A percentile compares a stretch with the other conserved stretches of the same genome.
Evolutionary conservation across 2,329 filamentous ascomycete genomes (phyloP).

Genomic region (Teratosphaeriaceae sp.): DNA sequence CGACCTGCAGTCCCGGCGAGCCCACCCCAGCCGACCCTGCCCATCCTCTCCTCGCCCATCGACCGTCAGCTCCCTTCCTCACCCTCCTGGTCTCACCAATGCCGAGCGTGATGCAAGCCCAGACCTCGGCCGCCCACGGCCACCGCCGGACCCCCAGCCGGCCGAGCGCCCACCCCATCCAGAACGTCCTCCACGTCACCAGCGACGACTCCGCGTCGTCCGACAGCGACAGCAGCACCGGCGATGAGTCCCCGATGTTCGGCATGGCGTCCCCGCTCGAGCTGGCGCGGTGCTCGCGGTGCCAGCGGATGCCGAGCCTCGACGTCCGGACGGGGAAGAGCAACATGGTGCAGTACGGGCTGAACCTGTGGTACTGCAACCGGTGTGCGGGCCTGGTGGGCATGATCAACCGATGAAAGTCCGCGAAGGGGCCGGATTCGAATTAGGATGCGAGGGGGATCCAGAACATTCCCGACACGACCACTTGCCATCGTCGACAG

Average conservation of each 20-base stretch:
- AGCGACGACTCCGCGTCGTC: conserved; percentile 22
- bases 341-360: conserved; percentile 32
- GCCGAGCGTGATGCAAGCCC: conserved; percentile 20
- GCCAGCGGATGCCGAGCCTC: conserved; percentile 28
- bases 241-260: conserved; percentile 1
- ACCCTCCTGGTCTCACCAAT: not conserved
- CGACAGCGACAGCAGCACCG: conserved; percentile 13
- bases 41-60: not conserved
- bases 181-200: conserved; percentile 27
- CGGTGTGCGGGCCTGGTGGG: conserved; percentile 32
- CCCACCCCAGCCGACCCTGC: not conserved
- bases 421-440: too few relatives aligned
- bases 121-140: conserved; percentile 27
- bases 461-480: too few relatives aligned
- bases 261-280: conserved; percentile 17
- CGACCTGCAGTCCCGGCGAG: not conserved
- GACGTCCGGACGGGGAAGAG: conserved; percentile 27
- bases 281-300: conserved; percentile 30
- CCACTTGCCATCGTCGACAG: too few relatives aligned
- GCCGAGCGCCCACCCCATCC: conserved; percentile 26
- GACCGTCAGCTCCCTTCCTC: not conserved
- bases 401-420: conserved; percentile 23
- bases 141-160: conserved; percentile 17
- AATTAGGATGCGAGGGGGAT: too few relatives aligned
- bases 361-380: conserved; percentile 33